Evolutionary conservation across 2,329 filamentous ascomycete species (phyloP), one percentile per base, ranked within the genome.

Genomic region (Botryosphaeria dothidea): DNA sequence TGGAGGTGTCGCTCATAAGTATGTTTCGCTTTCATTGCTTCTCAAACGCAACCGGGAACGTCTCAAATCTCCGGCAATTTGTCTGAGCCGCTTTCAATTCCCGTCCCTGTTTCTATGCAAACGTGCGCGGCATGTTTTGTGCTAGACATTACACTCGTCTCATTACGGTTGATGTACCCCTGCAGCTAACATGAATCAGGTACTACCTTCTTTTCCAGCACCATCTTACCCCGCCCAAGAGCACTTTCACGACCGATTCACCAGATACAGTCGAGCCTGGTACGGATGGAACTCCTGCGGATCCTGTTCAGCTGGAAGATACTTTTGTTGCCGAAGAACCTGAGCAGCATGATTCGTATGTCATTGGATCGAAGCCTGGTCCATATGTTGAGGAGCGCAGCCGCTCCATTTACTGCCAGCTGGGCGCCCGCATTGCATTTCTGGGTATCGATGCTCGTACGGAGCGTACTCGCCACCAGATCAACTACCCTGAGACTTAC

Each of bases 401-500:
- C 68, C 80, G 86, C 57, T 88, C 78, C 72, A 79, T 90, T 67
- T 89, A 87, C 77, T 87, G 86, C 76, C 85, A 87, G 63, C 80
- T 90, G 3, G 87, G 87, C 45, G 85, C 84, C 67, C 84, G 90
- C 9, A 88, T 91, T 70, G 85, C 88, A 41, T 86, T 87, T 72
- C 73, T 84, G 58, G 86, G 88, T 75, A 80, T 85, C 71, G 84
- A 88, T 75, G 84, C 85, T 9, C 83, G 85, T 15, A 87, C 85
- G n/a, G 85, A 89, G 85, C 91, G 93, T 25, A 97, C 94, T 8
- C 88, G 94, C 41, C 92, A 96, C 73, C 93, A 97, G 78, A 88
- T 98, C 79, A 97, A 97, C 80, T 97, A 97, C 72, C 76, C 82
- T 65, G 79, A 90, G 77, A 80, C 93, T 76, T 77, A 90, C 80